Evolutionary conservation across 257 asterid species (phyloP).

Genomic region (Agastache rugosa): DNA sequence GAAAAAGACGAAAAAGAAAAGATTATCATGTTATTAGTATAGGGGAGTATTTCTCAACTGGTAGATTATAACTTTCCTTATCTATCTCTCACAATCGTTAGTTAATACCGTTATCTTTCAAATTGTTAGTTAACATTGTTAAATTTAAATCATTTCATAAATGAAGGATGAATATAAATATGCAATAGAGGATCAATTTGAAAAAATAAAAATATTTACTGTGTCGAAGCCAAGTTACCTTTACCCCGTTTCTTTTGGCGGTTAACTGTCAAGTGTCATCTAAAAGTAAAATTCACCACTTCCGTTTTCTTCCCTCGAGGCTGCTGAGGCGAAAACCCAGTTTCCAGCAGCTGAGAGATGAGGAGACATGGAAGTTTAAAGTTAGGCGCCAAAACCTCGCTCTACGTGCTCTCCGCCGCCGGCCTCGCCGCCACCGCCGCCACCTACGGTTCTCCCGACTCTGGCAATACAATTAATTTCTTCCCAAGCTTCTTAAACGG

Average conservation of each 20-base stretch:
- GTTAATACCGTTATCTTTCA: too few species aligned
- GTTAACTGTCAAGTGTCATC: background rate
- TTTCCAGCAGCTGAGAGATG: conserved; percentile 41
- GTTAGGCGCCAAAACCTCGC: conserved; percentile 49
- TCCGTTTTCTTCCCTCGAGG: background rate
- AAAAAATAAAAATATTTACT: too few species aligned
- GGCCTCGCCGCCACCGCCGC: conserved; percentile 55
- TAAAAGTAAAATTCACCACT: background rate
- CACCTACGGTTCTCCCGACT: conserved; percentile 43
- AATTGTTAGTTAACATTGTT: background rate
- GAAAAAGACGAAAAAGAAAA: too few species aligned
- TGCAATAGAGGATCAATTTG: too few species aligned
- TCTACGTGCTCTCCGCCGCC: conserved; percentile 55
- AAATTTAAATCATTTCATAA: too few species aligned
- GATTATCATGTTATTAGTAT: too few species aligned
- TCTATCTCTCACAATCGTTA: too few species aligned
- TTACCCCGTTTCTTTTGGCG: background rate
- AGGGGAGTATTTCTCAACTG: too few species aligned
- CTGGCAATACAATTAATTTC: conserved; percentile 37
- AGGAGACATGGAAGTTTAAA: conserved; percentile 41
- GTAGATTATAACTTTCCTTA: too few species aligned
- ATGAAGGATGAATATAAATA: too few species aligned
- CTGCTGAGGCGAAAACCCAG: background rate
- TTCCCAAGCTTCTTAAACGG: conserved; percentile 59
- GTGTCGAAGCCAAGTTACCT: background rate